Base-by-base conservation (phyloP, 768 basidiomycete species). In the Bullera alba region DNA sequence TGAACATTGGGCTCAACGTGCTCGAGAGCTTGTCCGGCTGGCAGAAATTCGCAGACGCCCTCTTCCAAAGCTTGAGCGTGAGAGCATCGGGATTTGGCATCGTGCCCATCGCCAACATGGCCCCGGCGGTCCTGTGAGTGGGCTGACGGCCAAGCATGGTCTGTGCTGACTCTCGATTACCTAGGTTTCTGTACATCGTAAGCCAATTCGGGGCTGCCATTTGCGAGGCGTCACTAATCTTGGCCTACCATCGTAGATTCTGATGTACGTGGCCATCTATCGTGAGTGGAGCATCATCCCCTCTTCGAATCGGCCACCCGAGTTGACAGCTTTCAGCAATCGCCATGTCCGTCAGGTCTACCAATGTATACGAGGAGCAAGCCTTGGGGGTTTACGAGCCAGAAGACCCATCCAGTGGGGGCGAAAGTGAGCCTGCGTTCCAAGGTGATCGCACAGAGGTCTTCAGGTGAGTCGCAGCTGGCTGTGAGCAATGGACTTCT, bases 311-410 rank as follows among this genome's bases (percentile, higher is more conserved):
- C 21, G 14, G 25, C 39, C 35, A 28, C 32, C 27, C 8, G 17
- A 6, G 17, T 46, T 15, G 34, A 51, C 48, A 37, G 21, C 14
- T 23, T 4, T 3, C 36, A 60, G 60, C 62, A 10, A 60, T 66
- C 47, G 63, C 60, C 22, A 56, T 67, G 54, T 58, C 62, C 0
- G 58, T 66, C n/a, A 49, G 69, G 29, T 59, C 65, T 22, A 70
- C 69, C 17, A 70, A 70, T 39, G 69, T 70, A 17, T 70, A 70
- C 50, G 69, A 70, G 37, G 69, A 70, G 37, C 45, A 53, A 57
- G 60, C 63, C n/a, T 43, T 65, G 1, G 63, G 63, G 12, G 57
- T 65, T 12, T 62, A 62, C 42, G 52, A 57, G 22, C 35, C 37
- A 5, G 49, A 51, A 5, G 52, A 55, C 27, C 55, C 57, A 4